Evolutionary conservation across 2,329 filamentous ascomycete species (phyloP), one percentile per base, ranked within the genome.

Genomic region (Colletotrichum sp.): DNA sequence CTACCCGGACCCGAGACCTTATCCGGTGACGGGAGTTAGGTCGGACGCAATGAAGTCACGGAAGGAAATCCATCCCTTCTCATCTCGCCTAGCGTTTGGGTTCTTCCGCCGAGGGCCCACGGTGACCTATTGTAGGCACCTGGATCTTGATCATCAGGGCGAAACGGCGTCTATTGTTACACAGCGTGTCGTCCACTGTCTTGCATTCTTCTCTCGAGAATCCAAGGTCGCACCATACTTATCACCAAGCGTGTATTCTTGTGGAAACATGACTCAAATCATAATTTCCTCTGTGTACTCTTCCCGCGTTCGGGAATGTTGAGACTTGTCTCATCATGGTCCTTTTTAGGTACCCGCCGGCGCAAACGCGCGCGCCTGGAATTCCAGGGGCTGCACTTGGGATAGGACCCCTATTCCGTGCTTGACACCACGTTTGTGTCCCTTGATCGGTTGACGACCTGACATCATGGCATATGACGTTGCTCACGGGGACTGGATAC

Each of bases 251-350:
- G n/a, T 44, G 36, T 48, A 52, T 25, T 25, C 28, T 8, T n/a
- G 25, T 39, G 27, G 9, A 36, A 22, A 15, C n/a, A 57, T 73
- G 74, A 73, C n/a, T 69, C 70, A 65, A 32, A 64, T 57, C 32
- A 55, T 34, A 75, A 75, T 75, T 68, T 73, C 74, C 61, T 68
- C 64, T 27, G 61, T 59, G 64, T 39, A 25, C 36, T 65, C 39
- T 48, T 72, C 55, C 68, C 68, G 39, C 69, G 63, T 63, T 25
- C 65, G 71, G 70, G 71, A 75, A 68, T 75, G 64, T 69, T 19
- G 32, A 73, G 59, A 74, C 57, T 28, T 73, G 74, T 74, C 57
- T 69, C 59, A 75, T 61, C 34, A 48, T 30, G 64, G 25, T 36
- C 34, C 36, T 52, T 34, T 68, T 34, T 28, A 34, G 13, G 27